These are phyloP conservation scores for Puccinellia tenuiflora DNA, from an alignment of 176 grass and related monocot species.

Conservation along the genomic window DNA sequence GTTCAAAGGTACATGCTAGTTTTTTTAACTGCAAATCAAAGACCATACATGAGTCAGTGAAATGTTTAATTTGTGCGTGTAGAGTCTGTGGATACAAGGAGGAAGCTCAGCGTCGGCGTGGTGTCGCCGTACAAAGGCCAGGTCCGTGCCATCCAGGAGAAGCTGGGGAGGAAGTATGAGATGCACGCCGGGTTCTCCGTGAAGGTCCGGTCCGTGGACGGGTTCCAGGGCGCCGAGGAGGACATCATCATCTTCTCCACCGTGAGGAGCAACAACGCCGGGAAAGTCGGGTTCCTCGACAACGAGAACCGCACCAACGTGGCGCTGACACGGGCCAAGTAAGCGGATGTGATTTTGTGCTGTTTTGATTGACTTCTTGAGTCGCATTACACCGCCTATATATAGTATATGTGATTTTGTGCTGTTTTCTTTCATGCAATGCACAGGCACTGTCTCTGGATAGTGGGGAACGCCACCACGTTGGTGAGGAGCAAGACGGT, in stretches of 20 bases:
- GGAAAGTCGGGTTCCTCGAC: slow-evolving; percentile 49
- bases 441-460: slow-evolving; percentile 67
- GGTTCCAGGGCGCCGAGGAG: slow-evolving; percentile 81
- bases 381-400: not conserved
- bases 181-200: slow-evolving; percentile 18
- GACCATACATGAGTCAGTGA: not conserved
- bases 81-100: slow-evolving; percentile 18
- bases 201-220: slow-evolving; percentile 72
- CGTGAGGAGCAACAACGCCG: slow-evolving; percentile 48
- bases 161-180: slow-evolving; percentile 25
- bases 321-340: slow-evolving; percentile 67
- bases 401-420: not conserved
- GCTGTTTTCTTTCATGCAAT: not conserved
- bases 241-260: slow-evolving; percentile 64
- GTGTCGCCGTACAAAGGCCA: slow-evolving; percentile 60
- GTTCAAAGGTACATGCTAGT: slow-evolving; percentile 26
- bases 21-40: not conserved
- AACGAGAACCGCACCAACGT: slow-evolving; percentile 56
- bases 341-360: not conserved
- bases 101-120: slow-evolving; percentile 26
- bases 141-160: slow-evolving; percentile 47
- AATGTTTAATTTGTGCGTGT: not conserved
- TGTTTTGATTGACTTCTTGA: not conserved
- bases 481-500: slow-evolving; percentile 38
- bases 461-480: slow-evolving; percentile 45